phyloP scores from a whole-genome alignment of 169 alveolate species.

The Ichthyophthirius multifiliis region DNA sequence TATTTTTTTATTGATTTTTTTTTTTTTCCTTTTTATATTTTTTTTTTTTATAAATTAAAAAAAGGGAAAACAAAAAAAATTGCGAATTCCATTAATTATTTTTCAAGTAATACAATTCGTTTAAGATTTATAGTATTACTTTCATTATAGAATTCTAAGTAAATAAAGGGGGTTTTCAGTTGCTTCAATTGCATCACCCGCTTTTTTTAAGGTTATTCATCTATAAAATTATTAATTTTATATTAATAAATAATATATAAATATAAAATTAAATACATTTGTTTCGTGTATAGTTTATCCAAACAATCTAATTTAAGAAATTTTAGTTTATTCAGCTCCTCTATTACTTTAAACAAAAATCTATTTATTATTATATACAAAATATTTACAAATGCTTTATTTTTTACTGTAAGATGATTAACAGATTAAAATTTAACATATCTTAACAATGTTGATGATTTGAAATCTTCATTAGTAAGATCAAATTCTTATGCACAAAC shows the following conservation, averaged over 20 bases:
- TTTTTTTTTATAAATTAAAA: too few relatives aligned
- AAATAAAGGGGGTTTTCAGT: neutral
- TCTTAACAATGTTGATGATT: neutral
- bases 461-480: neutral
- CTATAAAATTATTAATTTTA: neutral
- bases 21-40: too few relatives aligned
- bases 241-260: too few relatives aligned
- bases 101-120: slow-evolving; percentile 6
- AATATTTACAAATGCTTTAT: neutral
- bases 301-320: neutral
- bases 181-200: slow-evolving; percentile 12
- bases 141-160: neutral
- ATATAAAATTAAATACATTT: neutral
- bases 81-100: too few relatives aligned
- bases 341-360: neutral
- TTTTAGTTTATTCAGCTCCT: neutral
- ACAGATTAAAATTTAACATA: slow-evolving; percentile 9
- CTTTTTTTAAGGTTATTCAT: slow-evolving; percentile 7
- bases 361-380: neutral
- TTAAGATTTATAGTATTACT: neutral
- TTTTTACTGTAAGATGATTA: neutral
- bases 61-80: too few relatives aligned
- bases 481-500: neutral
- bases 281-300: slow-evolving; percentile 1
- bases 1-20: too few relatives aligned